Evolutionary conservation across 169 alveolate species (phyloP).

Genomic region (Plasmodium billcollinsi): DNA sequence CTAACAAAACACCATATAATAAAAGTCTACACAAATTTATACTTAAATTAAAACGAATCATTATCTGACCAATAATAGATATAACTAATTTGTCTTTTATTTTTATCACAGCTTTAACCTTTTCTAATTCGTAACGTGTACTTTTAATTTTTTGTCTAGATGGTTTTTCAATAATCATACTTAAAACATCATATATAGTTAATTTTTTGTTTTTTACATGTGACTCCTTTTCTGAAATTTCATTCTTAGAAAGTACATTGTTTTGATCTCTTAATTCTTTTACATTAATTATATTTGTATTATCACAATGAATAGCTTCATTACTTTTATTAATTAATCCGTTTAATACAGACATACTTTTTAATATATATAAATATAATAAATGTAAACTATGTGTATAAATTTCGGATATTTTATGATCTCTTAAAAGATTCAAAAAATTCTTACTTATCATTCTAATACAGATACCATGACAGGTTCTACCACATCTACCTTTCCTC

Average conservation of each 20-base stretch:
- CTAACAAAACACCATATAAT: conserved; percentile 19
- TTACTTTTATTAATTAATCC: conserved; percentile 1
- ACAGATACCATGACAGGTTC: conserved; percentile 65
- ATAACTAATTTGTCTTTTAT: conserved; percentile 24
- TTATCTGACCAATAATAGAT: conserved; percentile 44
- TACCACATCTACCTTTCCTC: conserved; percentile 55
- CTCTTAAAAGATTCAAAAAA: conserved; percentile 22
- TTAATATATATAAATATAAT: conserved; percentile 26
- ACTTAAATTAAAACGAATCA: conserved; percentile 41
- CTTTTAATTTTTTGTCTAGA: conserved; percentile 14
- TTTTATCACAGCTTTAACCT: conserved; percentile 25
- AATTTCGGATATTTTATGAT: conserved; percentile 37
- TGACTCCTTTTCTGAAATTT: not conserved
- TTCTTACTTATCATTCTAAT: conserved; percentile 56
- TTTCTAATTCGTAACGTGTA: conserved; percentile 23
- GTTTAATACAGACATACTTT: conserved; percentile 38
- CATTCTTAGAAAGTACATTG: not conserved
- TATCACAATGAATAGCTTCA: not conserved
- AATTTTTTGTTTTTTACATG: not conserved
- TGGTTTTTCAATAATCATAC: conserved; percentile 59
- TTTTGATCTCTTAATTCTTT: not conserved
- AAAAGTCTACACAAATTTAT: conserved; percentile 25
- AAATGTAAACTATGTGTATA: conserved; percentile 53
- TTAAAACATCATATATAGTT: conserved; percentile 16
- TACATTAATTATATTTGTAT: not conserved